A percentile compares a stretch with the other conserved stretches of the same genome.
Evolutionary conservation across 768 basidiomycete genomes (phyloP).

Genomic region (Leccinellum rugosiceps): DNA sequence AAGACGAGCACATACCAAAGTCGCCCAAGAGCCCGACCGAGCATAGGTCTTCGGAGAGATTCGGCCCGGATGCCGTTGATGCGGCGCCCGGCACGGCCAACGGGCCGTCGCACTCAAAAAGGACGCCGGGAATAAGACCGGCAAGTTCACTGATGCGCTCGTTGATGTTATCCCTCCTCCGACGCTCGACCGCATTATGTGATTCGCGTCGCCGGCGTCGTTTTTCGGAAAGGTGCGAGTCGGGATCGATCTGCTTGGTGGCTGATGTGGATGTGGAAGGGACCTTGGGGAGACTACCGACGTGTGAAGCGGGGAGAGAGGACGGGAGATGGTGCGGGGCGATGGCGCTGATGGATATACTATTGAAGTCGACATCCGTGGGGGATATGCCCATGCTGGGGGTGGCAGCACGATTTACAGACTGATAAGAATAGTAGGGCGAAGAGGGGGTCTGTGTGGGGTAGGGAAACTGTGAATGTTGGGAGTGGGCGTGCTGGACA

Average conservation of each 20-base stretch:
- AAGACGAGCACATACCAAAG: slow-evolving; percentile 13
- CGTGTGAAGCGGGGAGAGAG: slow-evolving; percentile 13
- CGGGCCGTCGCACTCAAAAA: slow-evolving; percentile 57
- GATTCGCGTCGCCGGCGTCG: slow-evolving; percentile 75
- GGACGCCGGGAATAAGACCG: slow-evolving; percentile 81
- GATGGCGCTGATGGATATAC: slow-evolving; percentile 16
- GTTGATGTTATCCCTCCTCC: slow-evolving; percentile 90
- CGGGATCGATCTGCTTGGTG: slow-evolving; percentile 15
- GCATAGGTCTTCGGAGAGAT: slow-evolving; percentile 20
- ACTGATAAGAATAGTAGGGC: slow-evolving; percentile 26
- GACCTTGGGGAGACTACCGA: slow-evolving; percentile 14
- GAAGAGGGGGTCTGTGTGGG: slow-evolving; percentile 30
- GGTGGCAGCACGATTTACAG: slow-evolving; percentile 10
- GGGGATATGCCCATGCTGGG: slow-evolving; percentile 27
- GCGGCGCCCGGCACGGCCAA: slow-evolving; percentile 17
- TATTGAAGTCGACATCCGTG: slow-evolving; percentile 24
- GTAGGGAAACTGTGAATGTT: slow-evolving; percentile 22
- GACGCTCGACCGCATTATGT: slow-evolving; percentile 89
- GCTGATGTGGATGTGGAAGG: slow-evolving; percentile 1
- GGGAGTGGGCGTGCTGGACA: slow-evolving; percentile 32
- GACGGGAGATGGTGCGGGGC: slow-evolving; percentile 21
- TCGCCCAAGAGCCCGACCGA: slow-evolving; percentile 18
- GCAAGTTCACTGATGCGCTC: slow-evolving; percentile 92
- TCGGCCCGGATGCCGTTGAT: slow-evolving; percentile 11
- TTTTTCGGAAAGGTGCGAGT: slow-evolving; percentile 69